Percentiles rank a stretch among this genome's conserved stretches.
Evolutionary conservation across 2,329 filamentous ascomycete species (phyloP).

Genomic region (Alternaria infectoria): DNA sequence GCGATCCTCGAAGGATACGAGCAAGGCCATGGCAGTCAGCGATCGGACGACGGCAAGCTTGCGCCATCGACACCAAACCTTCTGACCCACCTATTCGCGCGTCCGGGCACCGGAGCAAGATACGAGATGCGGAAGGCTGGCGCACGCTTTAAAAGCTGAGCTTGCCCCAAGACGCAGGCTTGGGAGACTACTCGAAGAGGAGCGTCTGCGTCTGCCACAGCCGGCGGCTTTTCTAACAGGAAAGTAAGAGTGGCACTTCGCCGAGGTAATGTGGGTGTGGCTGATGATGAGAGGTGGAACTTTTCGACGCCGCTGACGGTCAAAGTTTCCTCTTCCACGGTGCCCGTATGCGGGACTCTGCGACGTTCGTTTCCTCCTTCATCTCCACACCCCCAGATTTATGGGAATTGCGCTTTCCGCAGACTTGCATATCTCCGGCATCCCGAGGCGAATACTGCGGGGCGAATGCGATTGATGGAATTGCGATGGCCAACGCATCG

Average conservation of each 20-base stretch:
- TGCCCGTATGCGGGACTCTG: conserved; percentile 6
- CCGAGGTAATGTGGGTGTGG: conserved; percentile 13
- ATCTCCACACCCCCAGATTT: conserved; percentile 1
- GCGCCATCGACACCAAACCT: conserved; percentile 22
- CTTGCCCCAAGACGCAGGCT: conserved; percentile 8
- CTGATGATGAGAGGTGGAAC: conserved; percentile 28
- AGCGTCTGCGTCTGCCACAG: conserved; percentile 4
- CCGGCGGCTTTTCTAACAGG: conserved; percentile 5
- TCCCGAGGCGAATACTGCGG: not conserved
- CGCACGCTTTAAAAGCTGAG: conserved; percentile 6
- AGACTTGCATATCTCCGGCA: not conserved
- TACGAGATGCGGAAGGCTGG: conserved; percentile 21
- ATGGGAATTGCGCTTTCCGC: not conserved
- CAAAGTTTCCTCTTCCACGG: conserved; percentile 7
- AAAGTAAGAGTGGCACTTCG: conserved; percentile 1
- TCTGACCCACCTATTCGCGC: conserved; percentile 9
- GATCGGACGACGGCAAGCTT: conserved; percentile 27
- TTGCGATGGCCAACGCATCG: not conserved
- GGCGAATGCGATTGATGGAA: conserved; percentile 11
- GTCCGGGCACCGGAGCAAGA: conserved; percentile 8
- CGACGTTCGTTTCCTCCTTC: conserved; percentile 9
- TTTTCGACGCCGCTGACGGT: conserved; percentile 14
- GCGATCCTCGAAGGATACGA: conserved; percentile 20
- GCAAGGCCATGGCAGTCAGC: conserved; percentile 17
- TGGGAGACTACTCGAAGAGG: not conserved